Percentiles rank a stretch among this genome's conserved stretches.
These are phyloP conservation scores for Hemileccinum impolitum DNA, from an alignment of 768 basidiomycete species.

Conservation along the genomic window DNA sequence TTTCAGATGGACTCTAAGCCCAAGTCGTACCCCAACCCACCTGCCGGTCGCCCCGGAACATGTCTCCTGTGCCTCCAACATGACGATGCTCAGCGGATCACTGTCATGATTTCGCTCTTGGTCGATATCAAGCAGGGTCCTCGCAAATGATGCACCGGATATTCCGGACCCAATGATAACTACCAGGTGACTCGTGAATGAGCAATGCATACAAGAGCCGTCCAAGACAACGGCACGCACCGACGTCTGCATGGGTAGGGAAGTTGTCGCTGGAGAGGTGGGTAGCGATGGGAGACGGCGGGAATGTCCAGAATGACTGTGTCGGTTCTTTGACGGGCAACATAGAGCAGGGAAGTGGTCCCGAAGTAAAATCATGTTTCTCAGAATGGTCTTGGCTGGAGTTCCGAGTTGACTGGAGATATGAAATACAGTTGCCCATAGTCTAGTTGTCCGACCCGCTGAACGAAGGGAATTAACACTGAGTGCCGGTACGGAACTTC, in stretches of 20 bases:
- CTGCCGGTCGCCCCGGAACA: slow-evolving; percentile 54
- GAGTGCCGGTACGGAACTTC: not conserved
- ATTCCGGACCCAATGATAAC: slow-evolving; percentile 57
- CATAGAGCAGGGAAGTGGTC: slow-evolving; percentile 25
- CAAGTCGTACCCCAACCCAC: slow-evolving; percentile 24
- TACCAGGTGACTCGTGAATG: slow-evolving; percentile 3
- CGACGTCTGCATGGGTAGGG: slow-evolving; percentile 57
- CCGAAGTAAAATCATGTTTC: not conserved
- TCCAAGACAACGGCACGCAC: slow-evolving; percentile 11
- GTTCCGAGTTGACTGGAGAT: slow-evolving; percentile 1
- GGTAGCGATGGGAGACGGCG: slow-evolving; percentile 44
- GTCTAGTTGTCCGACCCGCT: slow-evolving; percentile 1
- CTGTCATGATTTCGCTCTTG: slow-evolving; percentile 17
- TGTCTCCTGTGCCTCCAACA: slow-evolving; percentile 60
- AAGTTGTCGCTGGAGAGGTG: slow-evolving; percentile 22
- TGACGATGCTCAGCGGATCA: slow-evolving; percentile 37
- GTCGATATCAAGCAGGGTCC: slow-evolving; percentile 35
- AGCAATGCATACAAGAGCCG: not conserved
- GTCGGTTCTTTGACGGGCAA: slow-evolving; percentile 56
- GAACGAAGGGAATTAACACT: not conserved
- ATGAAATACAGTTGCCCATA: slow-evolving; percentile 29
- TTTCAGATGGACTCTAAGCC: slow-evolving; percentile 3
- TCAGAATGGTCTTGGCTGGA: slow-evolving; percentile 1
- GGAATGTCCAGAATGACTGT: slow-evolving; percentile 61
- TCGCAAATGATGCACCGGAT: slow-evolving; percentile 42